Conservation (phyloP, 768 basidiomycete genomes). For the Boletus fagicola region DNA sequence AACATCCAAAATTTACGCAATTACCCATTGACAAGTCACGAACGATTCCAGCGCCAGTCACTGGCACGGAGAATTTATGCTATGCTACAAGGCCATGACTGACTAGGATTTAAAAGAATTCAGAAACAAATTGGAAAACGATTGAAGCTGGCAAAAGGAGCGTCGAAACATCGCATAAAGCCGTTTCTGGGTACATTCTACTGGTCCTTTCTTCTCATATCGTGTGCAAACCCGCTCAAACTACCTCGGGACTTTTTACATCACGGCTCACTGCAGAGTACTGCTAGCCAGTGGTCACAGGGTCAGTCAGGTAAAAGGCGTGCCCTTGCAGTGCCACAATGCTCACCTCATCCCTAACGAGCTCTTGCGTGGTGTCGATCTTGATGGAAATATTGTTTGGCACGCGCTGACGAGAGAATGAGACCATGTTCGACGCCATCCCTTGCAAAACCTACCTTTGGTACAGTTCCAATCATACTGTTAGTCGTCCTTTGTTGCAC, state of each 20-base stretch:
- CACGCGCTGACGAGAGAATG: conserved; percentile 13
- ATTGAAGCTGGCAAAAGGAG: conserved; percentile 1
- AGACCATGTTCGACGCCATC: background rate
- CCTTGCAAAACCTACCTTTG: conserved; percentile 9
- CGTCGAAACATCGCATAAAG: background rate
- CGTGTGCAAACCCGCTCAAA: conserved; percentile 3
- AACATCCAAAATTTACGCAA: background rate
- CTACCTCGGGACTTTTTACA: conserved; percentile 21
- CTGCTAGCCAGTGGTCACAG: conserved; percentile 1
- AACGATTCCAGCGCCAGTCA: conserved; percentile 19
- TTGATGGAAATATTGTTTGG: conserved; percentile 60
- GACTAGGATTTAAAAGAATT: conserved; percentile 2
- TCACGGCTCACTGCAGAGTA: conserved; percentile 23
- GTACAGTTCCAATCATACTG: conserved; percentile 9
- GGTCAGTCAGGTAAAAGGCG: background rate
- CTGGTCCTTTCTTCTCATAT: background rate
- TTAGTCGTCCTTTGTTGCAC: conserved; percentile 24
- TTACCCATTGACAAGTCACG: conserved; percentile 5
- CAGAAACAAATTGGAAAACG: background rate
- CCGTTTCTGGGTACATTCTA: conserved; percentile 1
- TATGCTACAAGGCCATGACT: conserved; percentile 17
- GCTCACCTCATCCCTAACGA: conserved; percentile 42
- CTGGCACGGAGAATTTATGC: background rate
- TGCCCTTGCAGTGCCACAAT: background rate
- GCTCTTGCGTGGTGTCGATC: conserved; percentile 61